These are phyloP conservation scores for Neobulgaria alba DNA, from an alignment of 2,329 filamentous ascomycete species.

Conservation along the genomic window DNA sequence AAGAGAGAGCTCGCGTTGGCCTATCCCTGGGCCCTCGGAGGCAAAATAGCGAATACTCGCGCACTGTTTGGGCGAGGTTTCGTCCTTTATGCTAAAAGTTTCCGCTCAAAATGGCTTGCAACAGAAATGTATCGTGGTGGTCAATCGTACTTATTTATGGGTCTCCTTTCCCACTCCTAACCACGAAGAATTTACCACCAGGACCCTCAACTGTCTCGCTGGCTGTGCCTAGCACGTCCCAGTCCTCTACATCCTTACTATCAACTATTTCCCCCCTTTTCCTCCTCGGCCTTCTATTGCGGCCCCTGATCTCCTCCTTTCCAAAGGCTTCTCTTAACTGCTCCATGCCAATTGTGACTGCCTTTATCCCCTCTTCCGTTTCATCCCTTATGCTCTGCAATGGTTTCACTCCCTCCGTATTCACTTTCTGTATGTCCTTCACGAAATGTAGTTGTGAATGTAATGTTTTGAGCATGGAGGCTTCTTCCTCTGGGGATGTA, in stretches of 20 bases:
- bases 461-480: constrained; percentile 64
- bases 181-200: constrained; percentile 30
- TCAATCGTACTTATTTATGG: too few relatives aligned
- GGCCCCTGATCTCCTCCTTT: constrained; percentile 52
- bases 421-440: constrained; percentile 70
- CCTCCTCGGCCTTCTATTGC: constrained; percentile 22
- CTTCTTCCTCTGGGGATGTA: constrained; percentile 50
- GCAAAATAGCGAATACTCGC: too few relatives aligned
- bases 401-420: constrained; percentile 65
- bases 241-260: constrained; percentile 20
- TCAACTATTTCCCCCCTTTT: constrained; percentile 16
- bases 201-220: constrained; percentile 23
- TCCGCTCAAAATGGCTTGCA: too few relatives aligned
- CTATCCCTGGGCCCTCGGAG: too few relatives aligned
- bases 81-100: too few relatives aligned
- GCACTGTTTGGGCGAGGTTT: too few relatives aligned
- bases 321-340: constrained; percentile 40
- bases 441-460: constrained; percentile 84
- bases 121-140: too few relatives aligned
- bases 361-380: constrained; percentile 45
- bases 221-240: constrained; percentile 27
- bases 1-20: too few relatives aligned
- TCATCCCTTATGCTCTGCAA: constrained; percentile 77
- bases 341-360: constrained; percentile 50
- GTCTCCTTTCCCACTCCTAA: constrained; percentile 25